phyloP scores from a whole-genome alignment of 192 early-diverging fungal genomes.

The Chytriomyces sp. region DNA sequence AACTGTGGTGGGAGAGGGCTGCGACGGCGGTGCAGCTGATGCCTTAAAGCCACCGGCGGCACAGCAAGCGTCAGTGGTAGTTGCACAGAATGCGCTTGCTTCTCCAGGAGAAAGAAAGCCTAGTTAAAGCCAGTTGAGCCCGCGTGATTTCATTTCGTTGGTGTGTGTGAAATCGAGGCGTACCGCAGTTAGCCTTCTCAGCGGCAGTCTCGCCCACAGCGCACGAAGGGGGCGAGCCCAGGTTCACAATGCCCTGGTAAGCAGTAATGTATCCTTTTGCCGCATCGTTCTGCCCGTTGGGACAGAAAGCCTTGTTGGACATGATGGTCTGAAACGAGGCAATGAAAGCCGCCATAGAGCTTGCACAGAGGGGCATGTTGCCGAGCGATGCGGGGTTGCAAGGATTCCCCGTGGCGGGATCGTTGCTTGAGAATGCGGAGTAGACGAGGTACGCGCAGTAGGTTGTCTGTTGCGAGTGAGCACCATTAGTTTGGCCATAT shows the following conservation, averaged over 20 bases:
- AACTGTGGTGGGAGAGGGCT: background rate
- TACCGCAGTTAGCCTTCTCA: constrained; percentile 11
- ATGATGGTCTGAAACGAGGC: background rate
- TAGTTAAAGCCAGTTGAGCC: background rate
- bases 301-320: constrained; percentile 6
- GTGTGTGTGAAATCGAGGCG: too few relatives aligned
- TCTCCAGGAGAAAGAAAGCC: background rate
- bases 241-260: background rate
- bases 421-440: background rate
- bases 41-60: background rate
- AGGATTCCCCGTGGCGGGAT: background rate
- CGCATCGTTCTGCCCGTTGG: background rate
- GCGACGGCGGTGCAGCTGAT: background rate
- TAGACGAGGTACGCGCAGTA: constrained; percentile 1
- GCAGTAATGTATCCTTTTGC: background rate
- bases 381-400: background rate
- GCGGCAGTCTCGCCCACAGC: constrained; percentile 11
- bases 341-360: background rate
- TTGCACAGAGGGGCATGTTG: background rate
- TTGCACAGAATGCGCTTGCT: background rate
- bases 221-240: background rate
- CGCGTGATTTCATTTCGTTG: background rate
- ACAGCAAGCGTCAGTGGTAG: background rate
- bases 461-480: background rate
- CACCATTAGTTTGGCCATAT: too few relatives aligned